These are phyloP conservation scores for Aspergillus floridensis DNA, from an alignment of 2,329 filamentous ascomycete genomes.

Conservation along the genomic window DNA sequence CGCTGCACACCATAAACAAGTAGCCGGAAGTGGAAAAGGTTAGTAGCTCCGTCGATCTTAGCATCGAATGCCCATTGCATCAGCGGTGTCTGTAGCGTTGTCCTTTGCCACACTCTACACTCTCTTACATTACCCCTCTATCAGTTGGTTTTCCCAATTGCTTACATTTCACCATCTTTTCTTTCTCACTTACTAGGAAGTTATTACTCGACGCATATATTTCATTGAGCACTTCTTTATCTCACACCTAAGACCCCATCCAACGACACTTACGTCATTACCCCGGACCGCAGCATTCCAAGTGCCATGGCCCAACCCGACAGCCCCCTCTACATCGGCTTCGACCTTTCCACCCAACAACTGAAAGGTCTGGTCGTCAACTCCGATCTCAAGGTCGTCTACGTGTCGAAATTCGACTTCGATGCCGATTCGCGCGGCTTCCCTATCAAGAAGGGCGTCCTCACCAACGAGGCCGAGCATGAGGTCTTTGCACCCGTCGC, in stretches of 20 bases:
- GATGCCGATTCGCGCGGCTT: slow-evolving; percentile 79
- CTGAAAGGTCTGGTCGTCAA: slow-evolving; percentile 89
- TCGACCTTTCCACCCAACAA: slow-evolving; percentile 96
- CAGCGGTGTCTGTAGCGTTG: neutral
- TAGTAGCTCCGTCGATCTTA: neutral
- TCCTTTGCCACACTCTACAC: neutral
- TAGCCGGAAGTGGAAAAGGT: neutral
- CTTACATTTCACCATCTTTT: neutral
- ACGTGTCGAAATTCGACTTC: slow-evolving; percentile 91
- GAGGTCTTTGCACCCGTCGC: slow-evolving; percentile 92
- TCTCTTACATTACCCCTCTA: neutral
- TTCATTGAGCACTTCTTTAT: neutral
- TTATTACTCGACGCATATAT: neutral
- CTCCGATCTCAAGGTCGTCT: slow-evolving; percentile 74
- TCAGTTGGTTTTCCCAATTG: neutral
- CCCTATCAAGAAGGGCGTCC: slow-evolving; percentile 82
- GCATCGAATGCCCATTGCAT: neutral
- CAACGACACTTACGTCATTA: slow-evolving; percentile 5
- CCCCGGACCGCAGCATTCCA: slow-evolving; percentile 10
- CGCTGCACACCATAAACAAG: neutral
- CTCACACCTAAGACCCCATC: neutral
- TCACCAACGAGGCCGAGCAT: slow-evolving; percentile 74
- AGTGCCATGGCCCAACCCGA: slow-evolving; percentile 39
- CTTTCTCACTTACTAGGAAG: neutral
- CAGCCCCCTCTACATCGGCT: slow-evolving; percentile 75